Conservation (phyloP, 371 early-diverging fungal species). For the Mucor velutinosus region DNA sequence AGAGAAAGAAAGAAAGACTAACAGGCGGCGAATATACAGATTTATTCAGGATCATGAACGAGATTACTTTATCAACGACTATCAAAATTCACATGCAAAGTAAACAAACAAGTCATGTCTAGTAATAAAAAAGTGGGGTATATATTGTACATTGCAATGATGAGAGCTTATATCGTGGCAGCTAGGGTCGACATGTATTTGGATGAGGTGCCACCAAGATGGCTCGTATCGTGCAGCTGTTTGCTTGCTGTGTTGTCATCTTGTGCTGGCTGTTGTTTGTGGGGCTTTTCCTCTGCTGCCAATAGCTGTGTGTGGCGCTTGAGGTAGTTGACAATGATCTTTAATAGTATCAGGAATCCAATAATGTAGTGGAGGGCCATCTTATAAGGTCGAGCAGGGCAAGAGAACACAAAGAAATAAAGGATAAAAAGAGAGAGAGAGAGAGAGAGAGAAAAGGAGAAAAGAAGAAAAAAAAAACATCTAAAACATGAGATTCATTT, state of each 20-base stretch:
- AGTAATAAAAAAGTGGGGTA: neutral
- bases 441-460: neutral
- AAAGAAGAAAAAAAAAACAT: neutral
- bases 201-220: neutral
- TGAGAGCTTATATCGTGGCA: neutral
- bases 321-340: conserved; percentile 4
- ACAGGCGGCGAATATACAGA: conserved; percentile 4
- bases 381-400: neutral
- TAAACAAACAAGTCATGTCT: conserved; percentile 1
- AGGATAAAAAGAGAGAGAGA: neutral
- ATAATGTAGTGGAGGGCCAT: conserved; percentile 18
- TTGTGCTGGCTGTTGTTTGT: neutral
- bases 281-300: neutral
- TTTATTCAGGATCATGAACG: conserved; percentile 37
- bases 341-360: conserved; percentile 8
- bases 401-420: neutral
- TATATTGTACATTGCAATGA: neutral
- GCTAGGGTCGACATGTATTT: neutral
- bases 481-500: neutral
- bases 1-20: neutral
- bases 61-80: conserved; percentile 27
- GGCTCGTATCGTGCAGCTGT: neutral
- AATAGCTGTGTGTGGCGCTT: neutral
- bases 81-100: conserved; percentile 15
- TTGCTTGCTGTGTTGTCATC: neutral